Evolutionary conservation across 73 alveolate genomes (phyloP).

Genomic region (Urostyla sp.): DNA sequence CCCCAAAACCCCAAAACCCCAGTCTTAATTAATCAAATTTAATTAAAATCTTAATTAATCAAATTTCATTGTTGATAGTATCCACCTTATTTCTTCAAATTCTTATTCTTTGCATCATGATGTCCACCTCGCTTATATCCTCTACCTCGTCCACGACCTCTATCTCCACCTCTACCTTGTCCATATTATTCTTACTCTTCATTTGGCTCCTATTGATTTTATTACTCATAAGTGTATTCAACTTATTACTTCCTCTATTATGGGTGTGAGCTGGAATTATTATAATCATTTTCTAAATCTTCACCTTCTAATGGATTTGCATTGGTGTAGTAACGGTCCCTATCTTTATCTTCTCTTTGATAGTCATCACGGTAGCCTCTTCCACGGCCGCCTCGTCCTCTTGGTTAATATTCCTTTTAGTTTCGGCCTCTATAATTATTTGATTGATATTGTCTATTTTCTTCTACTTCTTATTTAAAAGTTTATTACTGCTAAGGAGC

Average conservation of each 20-base stretch:
- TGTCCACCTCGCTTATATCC: slow-evolving; percentile 33
- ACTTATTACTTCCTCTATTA: neutral
- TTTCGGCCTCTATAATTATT: neutral
- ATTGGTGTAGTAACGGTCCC: slow-evolving; percentile 19
- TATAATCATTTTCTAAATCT: slow-evolving; percentile 22
- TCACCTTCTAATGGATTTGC: slow-evolving; percentile 11
- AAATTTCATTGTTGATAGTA: too few relatives aligned
- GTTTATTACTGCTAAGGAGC: neutral
- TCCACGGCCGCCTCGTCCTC: slow-evolving; percentile 21
- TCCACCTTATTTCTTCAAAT: slow-evolving; percentile 30
- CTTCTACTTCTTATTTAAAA: slow-evolving; percentile 5
- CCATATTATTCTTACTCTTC: slow-evolving; percentile 12
- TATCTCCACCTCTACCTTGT: slow-evolving; percentile 15
- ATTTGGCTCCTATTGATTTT: neutral
- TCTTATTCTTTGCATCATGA: neutral
- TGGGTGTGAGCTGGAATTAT: neutral
- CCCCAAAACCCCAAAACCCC: slow-evolving; percentile 6
- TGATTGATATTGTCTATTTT: neutral
- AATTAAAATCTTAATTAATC: neutral
- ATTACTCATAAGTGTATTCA: neutral
- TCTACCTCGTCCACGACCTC: slow-evolving; percentile 29
- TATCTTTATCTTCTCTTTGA: slow-evolving; percentile 37
- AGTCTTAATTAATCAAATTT: neutral
- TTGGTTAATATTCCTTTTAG: neutral
- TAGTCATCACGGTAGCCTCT: slow-evolving; percentile 41